Conservation (phyloP, 441 rosid species). For the Erodium moschatum region DNA sequence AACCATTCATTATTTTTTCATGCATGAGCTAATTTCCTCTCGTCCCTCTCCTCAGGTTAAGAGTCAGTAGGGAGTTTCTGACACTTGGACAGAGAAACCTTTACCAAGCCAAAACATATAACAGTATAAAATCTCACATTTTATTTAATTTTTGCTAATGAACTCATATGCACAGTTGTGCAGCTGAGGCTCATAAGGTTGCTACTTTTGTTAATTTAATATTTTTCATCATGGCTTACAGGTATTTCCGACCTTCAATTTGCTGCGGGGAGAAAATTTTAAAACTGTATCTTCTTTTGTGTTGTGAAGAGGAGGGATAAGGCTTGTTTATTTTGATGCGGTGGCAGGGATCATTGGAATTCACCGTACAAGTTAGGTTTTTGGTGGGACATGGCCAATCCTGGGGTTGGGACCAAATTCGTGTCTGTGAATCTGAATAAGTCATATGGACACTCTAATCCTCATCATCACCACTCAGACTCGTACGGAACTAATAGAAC, state of each 20-base stretch:
- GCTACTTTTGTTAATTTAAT: not conserved
- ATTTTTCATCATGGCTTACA: not conserved
- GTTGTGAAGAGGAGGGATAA: slow-evolving; percentile 24
- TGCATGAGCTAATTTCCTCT: not conserved
- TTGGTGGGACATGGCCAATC: slow-evolving; percentile 76
- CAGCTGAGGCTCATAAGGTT: not conserved
- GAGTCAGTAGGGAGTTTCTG: not conserved
- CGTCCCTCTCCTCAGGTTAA: not conserved
- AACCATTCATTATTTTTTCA: not conserved
- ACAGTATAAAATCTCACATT: not conserved
- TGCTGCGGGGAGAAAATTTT: slow-evolving; percentile 27
- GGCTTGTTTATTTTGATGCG: slow-evolving; percentile 38
- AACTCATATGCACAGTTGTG: not conserved
- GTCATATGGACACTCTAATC: slow-evolving; percentile 71
- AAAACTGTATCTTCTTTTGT: slow-evolving; percentile 14
- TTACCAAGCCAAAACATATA: not conserved
- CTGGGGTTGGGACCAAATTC: slow-evolving; percentile 68
- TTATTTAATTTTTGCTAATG: slow-evolving; percentile 18
- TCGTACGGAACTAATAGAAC: slow-evolving; percentile 37
- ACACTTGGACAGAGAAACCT: not conserved
- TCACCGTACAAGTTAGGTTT: slow-evolving; percentile 27
- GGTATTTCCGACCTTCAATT: slow-evolving; percentile 17
- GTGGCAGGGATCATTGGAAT: slow-evolving; percentile 49
- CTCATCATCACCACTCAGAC: slow-evolving; percentile 35
- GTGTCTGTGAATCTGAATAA: slow-evolving; percentile 77